Evolutionary conservation across 768 basidiomycete genomes (phyloP).

Genomic region (Postia placenta): DNA sequence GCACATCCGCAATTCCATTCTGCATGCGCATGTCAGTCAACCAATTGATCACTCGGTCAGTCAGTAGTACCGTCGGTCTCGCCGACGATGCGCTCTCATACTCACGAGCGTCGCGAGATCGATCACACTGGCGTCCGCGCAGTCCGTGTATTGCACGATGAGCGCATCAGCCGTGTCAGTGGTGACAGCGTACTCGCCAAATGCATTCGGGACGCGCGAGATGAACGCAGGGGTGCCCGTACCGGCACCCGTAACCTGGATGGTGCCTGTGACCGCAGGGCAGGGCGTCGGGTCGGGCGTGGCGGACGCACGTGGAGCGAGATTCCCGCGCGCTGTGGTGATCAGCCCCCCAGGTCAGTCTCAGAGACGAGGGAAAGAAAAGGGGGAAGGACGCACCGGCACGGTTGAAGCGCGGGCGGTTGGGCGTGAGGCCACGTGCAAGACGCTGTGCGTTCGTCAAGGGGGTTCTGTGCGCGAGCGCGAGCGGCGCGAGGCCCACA

Average conservation of each 20-base stretch:
- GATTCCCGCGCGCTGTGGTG: too few relatives aligned
- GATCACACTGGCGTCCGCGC: neutral
- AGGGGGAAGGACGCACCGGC: constrained; percentile 3
- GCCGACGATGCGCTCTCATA: neutral
- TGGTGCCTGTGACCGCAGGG: constrained; percentile 4
- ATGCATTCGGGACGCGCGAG: constrained; percentile 8
- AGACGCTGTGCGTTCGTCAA: constrained; percentile 18
- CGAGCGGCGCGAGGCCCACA: constrained; percentile 6
- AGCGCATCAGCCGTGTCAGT: constrained; percentile 11
- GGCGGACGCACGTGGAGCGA: constrained; percentile 4
- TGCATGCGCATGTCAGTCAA: neutral
- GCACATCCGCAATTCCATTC: constrained; percentile 8
- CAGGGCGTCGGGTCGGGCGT: neutral
- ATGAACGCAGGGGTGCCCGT: constrained; percentile 7
- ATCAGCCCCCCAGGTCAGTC: too few relatives aligned
- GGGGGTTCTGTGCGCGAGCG: neutral
- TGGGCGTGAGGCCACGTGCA: constrained; percentile 14
- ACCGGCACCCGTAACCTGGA: constrained; percentile 6
- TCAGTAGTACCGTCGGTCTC: neutral
- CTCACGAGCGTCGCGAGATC: constrained; percentile 13
- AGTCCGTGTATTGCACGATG: constrained; percentile 7
- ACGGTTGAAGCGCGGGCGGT: constrained; percentile 12
- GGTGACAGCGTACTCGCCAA: constrained; percentile 17
- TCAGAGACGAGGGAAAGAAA: too few relatives aligned
- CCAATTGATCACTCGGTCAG: too few relatives aligned